Evolutionary conservation across 768 basidiomycete genomes (phyloP).

Genomic region (Clavaria fumosa): DNA sequence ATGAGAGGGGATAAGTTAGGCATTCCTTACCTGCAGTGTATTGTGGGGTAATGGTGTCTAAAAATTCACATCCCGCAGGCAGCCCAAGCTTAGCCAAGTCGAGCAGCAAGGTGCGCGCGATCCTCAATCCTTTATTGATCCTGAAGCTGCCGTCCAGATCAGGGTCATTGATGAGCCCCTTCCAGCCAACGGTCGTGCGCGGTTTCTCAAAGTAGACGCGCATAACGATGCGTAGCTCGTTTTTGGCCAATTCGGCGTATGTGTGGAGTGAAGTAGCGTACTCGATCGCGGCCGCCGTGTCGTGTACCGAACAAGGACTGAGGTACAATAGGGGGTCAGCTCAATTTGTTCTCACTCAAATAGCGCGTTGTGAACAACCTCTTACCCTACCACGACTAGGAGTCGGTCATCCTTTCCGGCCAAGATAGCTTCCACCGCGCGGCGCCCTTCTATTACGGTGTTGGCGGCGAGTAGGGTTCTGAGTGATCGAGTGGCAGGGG

Average conservation of each 20-base stretch:
- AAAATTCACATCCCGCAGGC: constrained; percentile 93
- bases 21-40: constrained; percentile 85
- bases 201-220: constrained; percentile 98
- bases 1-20: constrained; percentile 27
- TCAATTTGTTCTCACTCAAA: background rate
- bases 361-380: background rate
- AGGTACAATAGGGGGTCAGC: background rate
- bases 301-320: constrained; percentile 92
- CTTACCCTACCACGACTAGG: constrained; percentile 66
- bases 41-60: constrained; percentile 58
- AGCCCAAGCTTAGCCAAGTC: constrained; percentile 84
- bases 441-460: constrained; percentile 78
- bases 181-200: constrained; percentile 96
- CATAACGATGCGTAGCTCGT: constrained; percentile 92
- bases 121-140: constrained; percentile 90
- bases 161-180: constrained; percentile 96
- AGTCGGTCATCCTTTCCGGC: constrained; percentile 84
- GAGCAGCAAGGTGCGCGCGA: constrained; percentile 64
- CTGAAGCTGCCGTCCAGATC: constrained; percentile 87
- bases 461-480: constrained; percentile 73
- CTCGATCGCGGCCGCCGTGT: constrained; percentile 70
- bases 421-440: constrained; percentile 63
- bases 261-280: constrained; percentile 68
- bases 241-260: constrained; percentile 67
- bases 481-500: background rate